Evolutionary conservation across 352 stramenopile genomes (phyloP).

Genomic region (Thalassiosira hispida): DNA sequence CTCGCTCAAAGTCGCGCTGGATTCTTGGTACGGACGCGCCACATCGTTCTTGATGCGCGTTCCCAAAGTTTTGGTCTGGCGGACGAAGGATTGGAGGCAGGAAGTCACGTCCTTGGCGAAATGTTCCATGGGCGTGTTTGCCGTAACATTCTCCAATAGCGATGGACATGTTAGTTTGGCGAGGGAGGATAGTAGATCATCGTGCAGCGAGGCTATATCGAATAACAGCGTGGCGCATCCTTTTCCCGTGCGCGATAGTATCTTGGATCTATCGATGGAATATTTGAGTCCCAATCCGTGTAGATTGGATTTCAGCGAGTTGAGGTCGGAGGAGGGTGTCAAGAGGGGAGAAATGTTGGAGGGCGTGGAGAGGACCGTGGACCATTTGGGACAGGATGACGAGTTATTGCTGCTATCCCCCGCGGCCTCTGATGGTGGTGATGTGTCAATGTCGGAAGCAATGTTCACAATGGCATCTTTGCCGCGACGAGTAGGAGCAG

Average conservation of each 20-base stretch:
- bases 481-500: too few relatives aligned
- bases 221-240: slow-evolving; percentile 36
- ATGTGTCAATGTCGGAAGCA: too few relatives aligned
- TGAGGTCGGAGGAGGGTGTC: slow-evolving; percentile 11
- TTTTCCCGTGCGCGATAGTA: slow-evolving; percentile 28
- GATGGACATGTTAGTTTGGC: slow-evolving; percentile 35
- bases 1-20: slow-evolving; percentile 4
- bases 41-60: slow-evolving; percentile 17
- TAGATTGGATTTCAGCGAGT: slow-evolving; percentile 10
- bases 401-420: too few relatives aligned
- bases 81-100: slow-evolving; percentile 34
- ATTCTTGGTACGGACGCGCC: slow-evolving; percentile 27
- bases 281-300: slow-evolving; percentile 27
- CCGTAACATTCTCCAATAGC: slow-evolving; percentile 21
- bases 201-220: slow-evolving; percentile 53
- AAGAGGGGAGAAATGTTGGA: neutral
- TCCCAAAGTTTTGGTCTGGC: slow-evolving; percentile 24
- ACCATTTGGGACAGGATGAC: slow-evolving; percentile 32
- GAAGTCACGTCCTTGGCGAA: slow-evolving; percentile 23
- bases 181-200: slow-evolving; percentile 40
- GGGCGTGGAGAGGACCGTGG: slow-evolving; percentile 16
- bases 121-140: slow-evolving; percentile 29
- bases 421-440: too few relatives aligned
- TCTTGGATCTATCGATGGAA: slow-evolving; percentile 25
- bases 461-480: too few relatives aligned